Base-by-base conservation (phyloP, 139 green algal species). In the Chlamydomonas sphaeroides region DNA sequence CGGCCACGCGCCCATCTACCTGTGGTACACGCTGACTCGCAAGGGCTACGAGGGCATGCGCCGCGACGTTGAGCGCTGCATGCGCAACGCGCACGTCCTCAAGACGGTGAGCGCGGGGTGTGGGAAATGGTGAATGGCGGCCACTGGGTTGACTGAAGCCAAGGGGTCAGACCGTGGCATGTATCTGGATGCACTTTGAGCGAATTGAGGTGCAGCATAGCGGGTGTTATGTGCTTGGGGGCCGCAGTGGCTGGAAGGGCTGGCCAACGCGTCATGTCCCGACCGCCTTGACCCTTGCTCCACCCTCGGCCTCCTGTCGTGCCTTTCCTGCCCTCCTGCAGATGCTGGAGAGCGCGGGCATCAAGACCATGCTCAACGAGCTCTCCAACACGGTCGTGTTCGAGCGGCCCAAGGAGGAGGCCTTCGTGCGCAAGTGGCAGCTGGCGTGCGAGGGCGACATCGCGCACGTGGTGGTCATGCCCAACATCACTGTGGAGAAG, bases 381-480 rank as follows among this genome's bases (percentile, higher is more conserved):
- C 90, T 98, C 59, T 96, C 90, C 78, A 95, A 92, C 89, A 98
- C 95, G 7, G 95, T 98, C 2, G 95, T 98, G 68, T 99, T 98
- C 88, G 96, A 99, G 90, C 89, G 96, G 80, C 97, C 96, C 1
- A 72, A 74, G 26, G 93, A 97, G 74, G 92, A 97, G 83, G 72
- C 89, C 14, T 98, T 98, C 80, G 90, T 98, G 70, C 89, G 93
- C 63, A 98, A 99, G 89, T 99, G 96, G 95, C 95, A 98, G 90
- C 92, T 99, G 76, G 96, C 96, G 10, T 99, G 96, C 87, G 90
- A 98, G 93, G 94, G 89, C 18, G 91, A 97, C 81, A 97, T 99
- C 53, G 96, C 96, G 30, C 96, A 99, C 80, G 96, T 98, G 38
- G 96, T 99, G 32, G 96, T 99, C 18, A 99, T 99, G 96, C 96